Evolutionary conservation across 441 rosid genomes (phyloP).

Genomic region (Adansonia madagascariensis): DNA sequence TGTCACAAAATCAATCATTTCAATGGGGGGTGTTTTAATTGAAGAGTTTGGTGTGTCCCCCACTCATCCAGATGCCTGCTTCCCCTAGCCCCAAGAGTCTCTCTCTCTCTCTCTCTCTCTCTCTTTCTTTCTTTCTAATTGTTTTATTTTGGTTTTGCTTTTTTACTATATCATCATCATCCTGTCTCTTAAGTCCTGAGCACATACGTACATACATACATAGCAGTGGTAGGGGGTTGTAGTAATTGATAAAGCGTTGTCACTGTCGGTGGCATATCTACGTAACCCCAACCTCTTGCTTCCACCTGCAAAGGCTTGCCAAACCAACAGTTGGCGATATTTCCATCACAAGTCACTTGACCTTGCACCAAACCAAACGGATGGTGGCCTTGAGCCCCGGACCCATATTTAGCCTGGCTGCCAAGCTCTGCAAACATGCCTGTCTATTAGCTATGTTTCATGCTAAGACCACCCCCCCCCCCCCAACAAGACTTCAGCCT

Average conservation of each 20-base stretch:
- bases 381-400: constrained; percentile 6
- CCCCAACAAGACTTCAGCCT: background rate
- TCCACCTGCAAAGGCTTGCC: background rate
- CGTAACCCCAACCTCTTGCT: constrained; percentile 35
- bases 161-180: background rate
- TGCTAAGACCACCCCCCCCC: background rate
- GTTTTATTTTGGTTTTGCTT: background rate
- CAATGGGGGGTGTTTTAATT: constrained; percentile 29
- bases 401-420: background rate
- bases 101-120: constrained; percentile 28
- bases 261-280: constrained; percentile 39
- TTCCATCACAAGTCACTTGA: background rate
- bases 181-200: constrained; percentile 4
- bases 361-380: background rate
- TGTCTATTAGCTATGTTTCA: background rate
- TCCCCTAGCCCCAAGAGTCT: constrained; percentile 57
- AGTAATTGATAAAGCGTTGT: constrained; percentile 25
- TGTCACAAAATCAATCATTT: constrained; percentile 53
- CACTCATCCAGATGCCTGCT: constrained; percentile 75
- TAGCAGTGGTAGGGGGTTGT: constrained; percentile 26
- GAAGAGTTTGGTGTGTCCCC: constrained; percentile 66
- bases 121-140: background rate
- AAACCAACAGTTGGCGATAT: background rate
- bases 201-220: constrained; percentile 17
- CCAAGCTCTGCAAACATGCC: constrained; percentile 6